Base-by-base conservation (phyloP, 306 rosid genomes). In the Medicago lupulina region DNA sequence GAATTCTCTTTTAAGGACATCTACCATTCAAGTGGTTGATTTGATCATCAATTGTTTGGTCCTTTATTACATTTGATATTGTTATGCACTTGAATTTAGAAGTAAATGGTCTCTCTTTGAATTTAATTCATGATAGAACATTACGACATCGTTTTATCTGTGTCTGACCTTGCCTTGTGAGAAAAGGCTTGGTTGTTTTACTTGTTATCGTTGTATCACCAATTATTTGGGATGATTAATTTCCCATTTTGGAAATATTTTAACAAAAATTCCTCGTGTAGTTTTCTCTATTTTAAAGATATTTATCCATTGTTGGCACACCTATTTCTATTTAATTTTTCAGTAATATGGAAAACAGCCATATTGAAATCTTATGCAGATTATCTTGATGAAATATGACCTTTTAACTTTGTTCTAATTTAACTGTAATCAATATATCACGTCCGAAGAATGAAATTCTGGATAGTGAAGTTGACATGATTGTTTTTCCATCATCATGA, bases 401-500 rank as follows among this genome's bases (percentile, higher is more conserved):
- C 15, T 14, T 49, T 49, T 4, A 47, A 47, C 0, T 47, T 46
- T 47, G 8, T 47, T 47, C 53, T 47, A 13, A 47, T 47, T 47
- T 13, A n/a, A 47, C 53, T 13, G 17, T 47, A 14, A 47, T 47
- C n/a, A 49, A 49, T 65, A 43, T 76, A 55, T 71, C 58, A 64
- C 38, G 19, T 57, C 55, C 55, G 16, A 51, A 49, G 47, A 77
- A 77, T 77, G 69, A 58, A 77, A 46, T 59, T 47, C 31, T 36
- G 51, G 65, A 34, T n/a, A 23, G 58, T 44, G 67, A 18, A 63
- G 70, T 17, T 64, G 66, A 71, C 64, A 11, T 53, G 49, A n/a
- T 71, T 62, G 10, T 79, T 61, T 64, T 25, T 6, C 7, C 38
- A 34, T 1, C 69, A 15, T 12, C 0, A 15, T 9, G 36, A 28